Base-by-base conservation (phyloP, 1,284 basidiomycete species). In the Stygiomarasmius scandens region DNA sequence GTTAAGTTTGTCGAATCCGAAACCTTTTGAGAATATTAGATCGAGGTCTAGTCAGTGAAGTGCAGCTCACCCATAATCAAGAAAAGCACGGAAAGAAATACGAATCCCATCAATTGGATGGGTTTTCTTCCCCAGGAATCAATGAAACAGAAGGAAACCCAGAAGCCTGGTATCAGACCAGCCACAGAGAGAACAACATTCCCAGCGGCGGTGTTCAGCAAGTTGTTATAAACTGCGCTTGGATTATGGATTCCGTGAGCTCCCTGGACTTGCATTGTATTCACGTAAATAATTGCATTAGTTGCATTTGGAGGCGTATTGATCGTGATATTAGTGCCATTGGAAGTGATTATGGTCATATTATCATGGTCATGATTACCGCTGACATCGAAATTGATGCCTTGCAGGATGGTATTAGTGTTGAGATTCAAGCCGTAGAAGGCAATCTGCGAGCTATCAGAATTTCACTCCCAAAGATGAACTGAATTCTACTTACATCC, bases 401-500 rank as follows among this genome's bases (percentile, higher is more conserved):
- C 75, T 52, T 71, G 61, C 14, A 86, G 72, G 59, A 87, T 82
- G 67, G 86, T 86, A 46, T 84, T 82, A 9, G 86, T 88, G 77
- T 94, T 95, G 58, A 94, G 79, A 55, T 90, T 87, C 45, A 93
- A 81, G 58, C 91, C 92, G 72, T 93, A 92, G 77, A 94, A 95
- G 24, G 86, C 86, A 72, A 93, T 84, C 82, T 93, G 72, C 64
- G 52, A 52, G 9, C 32, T 29, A n/a, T n/a, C n/a, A n/a, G 5
- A 49, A 29, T 9, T 24, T 20, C 3, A 73, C 83, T 47, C 49
- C 83, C 84, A 60, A n/a, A n/a, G n/a, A n/a, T 65, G 52, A 52
- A 9, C 32, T 29, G 5, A 49, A 29, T 9, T 24, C 19, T 3
- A 73, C 83, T 47, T 49, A 84, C 84, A 60, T 91, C 90, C 38